Percentiles rank a stretch among this genome's conserved stretches.
phyloP scores from a whole-genome alignment of 495 filamentous ascomycete genomes.

The Podospora bellae-mahoneyi region DNA sequence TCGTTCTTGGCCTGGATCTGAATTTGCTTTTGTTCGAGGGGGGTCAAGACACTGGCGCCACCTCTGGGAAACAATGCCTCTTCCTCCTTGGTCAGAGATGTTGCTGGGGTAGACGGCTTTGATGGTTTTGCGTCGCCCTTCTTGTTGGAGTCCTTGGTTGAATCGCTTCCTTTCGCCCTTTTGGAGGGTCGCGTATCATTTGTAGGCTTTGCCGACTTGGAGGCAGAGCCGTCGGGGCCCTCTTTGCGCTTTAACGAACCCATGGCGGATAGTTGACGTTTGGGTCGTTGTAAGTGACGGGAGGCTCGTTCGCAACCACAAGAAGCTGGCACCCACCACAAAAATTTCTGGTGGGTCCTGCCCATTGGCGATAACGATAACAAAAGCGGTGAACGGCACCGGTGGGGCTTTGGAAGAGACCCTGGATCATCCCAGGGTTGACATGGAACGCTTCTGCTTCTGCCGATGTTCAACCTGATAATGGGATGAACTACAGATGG shows the following conservation, averaged over 20 bases:
- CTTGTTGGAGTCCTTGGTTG: constrained; percentile 26
- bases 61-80: constrained; percentile 90
- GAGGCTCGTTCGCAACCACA: constrained; percentile 7
- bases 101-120: constrained; percentile 28
- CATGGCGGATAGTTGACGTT: constrained; percentile 33
- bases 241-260: constrained; percentile 48
- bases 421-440: neutral
- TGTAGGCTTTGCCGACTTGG: constrained; percentile 36
- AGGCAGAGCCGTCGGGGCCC: constrained; percentile 39
- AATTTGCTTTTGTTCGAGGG: constrained; percentile 93
- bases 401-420: neutral
- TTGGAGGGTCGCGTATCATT: constrained; percentile 41
- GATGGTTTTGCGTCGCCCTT: constrained; percentile 20
- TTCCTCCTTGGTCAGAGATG: constrained; percentile 59
- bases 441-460: neutral
- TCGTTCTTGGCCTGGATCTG: constrained; percentile 89
- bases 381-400: constrained; percentile 21
- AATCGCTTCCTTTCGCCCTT: constrained; percentile 42
- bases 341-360: constrained; percentile 33
- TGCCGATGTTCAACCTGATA: neutral
- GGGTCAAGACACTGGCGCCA: constrained; percentile 84
- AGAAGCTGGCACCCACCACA: constrained; percentile 23
- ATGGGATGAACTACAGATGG: too few species aligned
- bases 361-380: constrained; percentile 34
- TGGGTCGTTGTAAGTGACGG: constrained; percentile 21